Percentiles rank a stretch among this genome's conserved stretches.
Evolutionary conservation across 345 rosid species (phyloP).

Genomic region (Syzygium aqueum): DNA sequence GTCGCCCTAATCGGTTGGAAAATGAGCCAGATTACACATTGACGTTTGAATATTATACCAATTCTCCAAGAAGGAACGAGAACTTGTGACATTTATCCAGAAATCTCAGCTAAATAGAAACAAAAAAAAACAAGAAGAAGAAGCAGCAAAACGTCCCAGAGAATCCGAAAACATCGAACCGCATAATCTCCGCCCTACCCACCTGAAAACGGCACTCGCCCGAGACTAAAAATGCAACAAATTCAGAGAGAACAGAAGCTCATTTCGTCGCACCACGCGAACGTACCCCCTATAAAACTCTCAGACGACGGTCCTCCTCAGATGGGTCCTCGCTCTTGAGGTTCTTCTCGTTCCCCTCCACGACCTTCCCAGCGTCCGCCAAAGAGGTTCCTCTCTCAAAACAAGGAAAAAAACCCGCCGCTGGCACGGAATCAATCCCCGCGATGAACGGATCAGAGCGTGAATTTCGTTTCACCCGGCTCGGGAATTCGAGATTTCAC

Average conservation of each 20-base stretch:
- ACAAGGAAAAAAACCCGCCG: not conserved
- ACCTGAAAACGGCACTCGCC: not conserved
- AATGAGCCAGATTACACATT: not conserved
- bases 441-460: not conserved
- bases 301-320: slow-evolving; percentile 45
- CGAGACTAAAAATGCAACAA: not conserved
- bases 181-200: not conserved
- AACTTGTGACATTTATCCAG: rapidly evolving
- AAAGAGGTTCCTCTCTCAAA: slow-evolving; percentile 57
- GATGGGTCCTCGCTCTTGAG: slow-evolving; percentile 54
- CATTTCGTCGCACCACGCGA: not conserved
- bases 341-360: slow-evolving; percentile 53
- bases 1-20: not conserved
- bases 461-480: not conserved
- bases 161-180: not conserved
- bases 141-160: not conserved
- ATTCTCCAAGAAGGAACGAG: not conserved
- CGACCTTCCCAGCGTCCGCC: slow-evolving; percentile 69
- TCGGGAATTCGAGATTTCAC: not conserved
- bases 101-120: not conserved
- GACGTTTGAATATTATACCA: not conserved
- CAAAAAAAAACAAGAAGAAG: not conserved
- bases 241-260: not conserved
- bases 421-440: slow-evolving; percentile 64
- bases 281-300: slow-evolving; percentile 16